Evolutionary conservation across 148 eudicot genomes (phyloP), one percentile per base, ranked within the genome.

Genomic region (Chenopodium album): DNA sequence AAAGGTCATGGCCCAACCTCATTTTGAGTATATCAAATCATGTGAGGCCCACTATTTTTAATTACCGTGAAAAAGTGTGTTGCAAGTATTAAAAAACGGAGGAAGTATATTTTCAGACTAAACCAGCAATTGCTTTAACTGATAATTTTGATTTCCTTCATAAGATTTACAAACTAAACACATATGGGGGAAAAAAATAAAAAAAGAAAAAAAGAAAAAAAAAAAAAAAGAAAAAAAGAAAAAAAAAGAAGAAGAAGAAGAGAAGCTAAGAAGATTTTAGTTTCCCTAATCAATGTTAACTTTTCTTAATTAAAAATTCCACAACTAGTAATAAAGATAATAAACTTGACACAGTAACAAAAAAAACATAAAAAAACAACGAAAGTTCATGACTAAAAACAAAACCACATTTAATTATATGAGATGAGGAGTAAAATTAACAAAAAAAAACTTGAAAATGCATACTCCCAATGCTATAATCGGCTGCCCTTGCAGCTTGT

Each of bases 401-500:
- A 9, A 66, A 76, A 68, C n/a, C 26, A 76, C 31, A 81, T 65
- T 26, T 64, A 28, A 67, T 17, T 14, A 56, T 17, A 14, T 56
- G 62, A n/a, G 52, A 14, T 66, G 44, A 48, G 9, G 23, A 79
- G 34, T n/a, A 74, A 22, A 70, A 80, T 31, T 41, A 75, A 82
- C 82, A 22, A 73, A 73, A 10, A 10, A 31, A 72, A 79, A 16
- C 65, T 44, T 41, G 23, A 78, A 70, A 76, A 64, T 77, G 76
- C 98, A 83, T 87, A 97, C 99, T 97, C 71, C 99, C 99, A 85
- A 97, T 92, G 73, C 99, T 97, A 86, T 97, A 97, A 88, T 97
- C 99, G 78, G 99, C 99, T 85, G 99, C 99, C 85, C 99, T 92
- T 65, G 99, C 98, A 31, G 99, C 99, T 78, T 97, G 98, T 84